phyloP scores from a whole-genome alignment of 2,329 filamentous ascomycete genomes.

The Herpotrichia juniperi region DNA sequence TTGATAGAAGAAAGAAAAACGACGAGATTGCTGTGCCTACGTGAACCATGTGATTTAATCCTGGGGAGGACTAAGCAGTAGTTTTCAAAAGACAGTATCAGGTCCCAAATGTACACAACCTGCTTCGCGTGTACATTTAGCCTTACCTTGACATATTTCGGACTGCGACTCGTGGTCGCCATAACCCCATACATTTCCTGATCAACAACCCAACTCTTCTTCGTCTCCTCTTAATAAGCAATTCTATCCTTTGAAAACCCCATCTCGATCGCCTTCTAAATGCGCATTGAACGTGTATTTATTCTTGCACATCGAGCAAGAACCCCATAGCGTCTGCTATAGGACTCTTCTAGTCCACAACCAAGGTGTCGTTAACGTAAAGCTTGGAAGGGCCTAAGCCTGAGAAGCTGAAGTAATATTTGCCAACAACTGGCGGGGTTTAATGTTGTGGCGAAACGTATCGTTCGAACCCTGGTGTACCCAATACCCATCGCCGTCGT shows the following conservation, averaged over 20 bases:
- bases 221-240: slow-evolving; percentile 73
- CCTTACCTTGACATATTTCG: slow-evolving; percentile 11
- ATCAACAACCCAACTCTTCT: slow-evolving; percentile 69
- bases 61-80: no score
- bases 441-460: slow-evolving; percentile 19
- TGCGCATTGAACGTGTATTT: slow-evolving; percentile 15
- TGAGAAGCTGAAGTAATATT: slow-evolving; percentile 23
- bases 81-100: no score
- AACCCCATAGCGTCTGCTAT: slow-evolving; percentile 22
- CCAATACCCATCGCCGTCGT: slow-evolving; percentile 21
- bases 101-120: slow-evolving; percentile 1
- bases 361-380: slow-evolving; percentile 17
- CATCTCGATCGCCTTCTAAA: slow-evolving; percentile 59
- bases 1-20: no score
- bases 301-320: slow-evolving; percentile 22
- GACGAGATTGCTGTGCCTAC: no score
- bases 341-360: slow-evolving; percentile 9
- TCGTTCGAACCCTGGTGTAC: slow-evolving; percentile 11
- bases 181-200: slow-evolving; percentile 68
- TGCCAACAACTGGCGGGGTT: slow-evolving; percentile 10
- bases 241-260: slow-evolving; percentile 67
- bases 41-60: no score
- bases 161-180: slow-evolving; percentile 48
- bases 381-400: slow-evolving; percentile 18
- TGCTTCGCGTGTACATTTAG: slow-evolving; percentile 5